phyloP scores from a whole-genome alignment of 2,329 filamentous ascomycete species.

The Diatrype stigma region DNA sequence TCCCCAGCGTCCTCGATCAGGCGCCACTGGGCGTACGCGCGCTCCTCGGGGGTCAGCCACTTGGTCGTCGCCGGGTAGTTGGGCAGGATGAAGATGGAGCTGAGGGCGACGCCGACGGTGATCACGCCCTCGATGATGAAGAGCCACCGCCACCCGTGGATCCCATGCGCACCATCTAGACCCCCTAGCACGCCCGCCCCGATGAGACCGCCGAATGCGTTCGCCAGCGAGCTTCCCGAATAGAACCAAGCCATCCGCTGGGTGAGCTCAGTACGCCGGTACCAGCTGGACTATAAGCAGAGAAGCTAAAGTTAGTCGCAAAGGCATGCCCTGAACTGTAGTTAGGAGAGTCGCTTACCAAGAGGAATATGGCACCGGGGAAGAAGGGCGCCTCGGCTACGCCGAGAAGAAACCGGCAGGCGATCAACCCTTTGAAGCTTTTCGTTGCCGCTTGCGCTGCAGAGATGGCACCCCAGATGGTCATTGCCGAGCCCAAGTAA shows the following conservation, averaged over 20 bases:
- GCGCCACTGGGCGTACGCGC: slow-evolving; percentile 48
- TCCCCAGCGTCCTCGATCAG: slow-evolving; percentile 45
- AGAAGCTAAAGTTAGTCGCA: too few species aligned
- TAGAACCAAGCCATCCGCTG: slow-evolving; percentile 45
- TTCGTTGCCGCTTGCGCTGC: slow-evolving; percentile 44
- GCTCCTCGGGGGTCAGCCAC: slow-evolving; percentile 49
- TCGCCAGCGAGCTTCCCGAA: slow-evolving; percentile 42
- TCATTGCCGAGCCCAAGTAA: slow-evolving; percentile 47
- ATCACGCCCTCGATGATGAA: slow-evolving; percentile 39
- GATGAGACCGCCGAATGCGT: slow-evolving; percentile 47
- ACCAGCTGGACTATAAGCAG: slow-evolving; percentile 33
- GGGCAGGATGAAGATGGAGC: slow-evolving; percentile 38
- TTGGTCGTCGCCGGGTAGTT: slow-evolving; percentile 50
- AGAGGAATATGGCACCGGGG: slow-evolving; percentile 42
- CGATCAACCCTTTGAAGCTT: slow-evolving; percentile 38
- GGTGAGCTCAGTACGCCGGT: slow-evolving; percentile 38
- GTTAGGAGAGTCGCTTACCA: slow-evolving; percentile 21
- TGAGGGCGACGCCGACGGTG: slow-evolving; percentile 32
- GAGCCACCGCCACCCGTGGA: slow-evolving; percentile 35
- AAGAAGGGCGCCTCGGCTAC: slow-evolving; percentile 47
- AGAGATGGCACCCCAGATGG: slow-evolving; percentile 29
- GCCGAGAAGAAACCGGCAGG: slow-evolving; percentile 39
- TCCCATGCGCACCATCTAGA: slow-evolving; percentile 33
- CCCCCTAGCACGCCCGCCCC: slow-evolving; percentile 45
- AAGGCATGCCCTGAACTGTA: slow-evolving; percentile 15